These are phyloP conservation scores for Schizothecium vesticola DNA, from an alignment of 495 filamentous ascomycete species.

Conservation along the genomic window DNA sequence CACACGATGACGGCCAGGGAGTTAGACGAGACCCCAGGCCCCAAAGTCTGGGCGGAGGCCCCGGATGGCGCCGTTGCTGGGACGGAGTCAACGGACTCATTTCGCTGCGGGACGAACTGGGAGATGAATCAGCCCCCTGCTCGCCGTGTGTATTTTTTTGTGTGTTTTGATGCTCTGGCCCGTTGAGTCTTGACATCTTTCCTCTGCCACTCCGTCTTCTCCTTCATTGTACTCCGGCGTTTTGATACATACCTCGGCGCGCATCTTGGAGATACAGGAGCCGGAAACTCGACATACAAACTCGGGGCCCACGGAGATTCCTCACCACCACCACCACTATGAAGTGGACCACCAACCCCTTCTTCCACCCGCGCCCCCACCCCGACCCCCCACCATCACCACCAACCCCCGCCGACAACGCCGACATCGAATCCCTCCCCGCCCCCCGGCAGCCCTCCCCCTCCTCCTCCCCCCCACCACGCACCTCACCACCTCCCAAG, in stretches of 20 bases:
- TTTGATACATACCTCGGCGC: background rate
- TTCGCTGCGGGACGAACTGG: background rate
- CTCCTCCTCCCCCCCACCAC: slow-evolving; percentile 24
- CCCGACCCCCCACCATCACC: background rate
- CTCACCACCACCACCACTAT: slow-evolving; percentile 15
- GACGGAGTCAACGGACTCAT: background rate
- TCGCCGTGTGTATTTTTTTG: background rate
- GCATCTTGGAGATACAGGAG: too few species aligned
- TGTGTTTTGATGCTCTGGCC: background rate
- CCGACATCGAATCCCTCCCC: background rate
- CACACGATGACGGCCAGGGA: background rate
- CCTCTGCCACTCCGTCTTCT: background rate
- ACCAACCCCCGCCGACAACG: slow-evolving; percentile 6
- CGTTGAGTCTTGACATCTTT: background rate
- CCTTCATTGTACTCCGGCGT: background rate
- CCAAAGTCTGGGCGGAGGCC: background rate
- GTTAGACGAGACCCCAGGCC: background rate
- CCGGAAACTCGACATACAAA: too few species aligned
- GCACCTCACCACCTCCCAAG: slow-evolving; percentile 32
- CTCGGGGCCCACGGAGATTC: background rate
- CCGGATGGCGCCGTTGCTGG: background rate
- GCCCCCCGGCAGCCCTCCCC: background rate
- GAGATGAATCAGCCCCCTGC: background rate
- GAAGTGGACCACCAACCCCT: slow-evolving; percentile 34
- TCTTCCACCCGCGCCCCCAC: slow-evolving; percentile 18